Evolutionary conservation across 2,329 filamentous ascomycete genomes (phyloP).

Genomic region (Apiospora marii): DNA sequence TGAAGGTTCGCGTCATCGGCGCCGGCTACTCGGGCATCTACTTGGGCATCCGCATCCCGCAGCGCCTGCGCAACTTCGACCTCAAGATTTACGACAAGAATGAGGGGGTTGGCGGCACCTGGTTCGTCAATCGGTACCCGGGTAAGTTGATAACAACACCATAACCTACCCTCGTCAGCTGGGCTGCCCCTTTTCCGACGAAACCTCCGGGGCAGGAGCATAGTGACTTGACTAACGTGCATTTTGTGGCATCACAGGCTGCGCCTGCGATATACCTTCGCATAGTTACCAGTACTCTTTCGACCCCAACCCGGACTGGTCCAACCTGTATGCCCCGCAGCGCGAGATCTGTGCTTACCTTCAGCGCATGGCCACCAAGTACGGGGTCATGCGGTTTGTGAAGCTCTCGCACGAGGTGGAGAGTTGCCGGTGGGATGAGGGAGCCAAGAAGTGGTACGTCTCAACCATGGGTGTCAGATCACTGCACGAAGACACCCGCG

Average conservation of each 20-base stretch:
- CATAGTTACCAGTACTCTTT: conserved; percentile 65
- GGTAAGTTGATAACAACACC: conserved; percentile 31
- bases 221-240: not conserved
- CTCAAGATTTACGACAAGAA: conserved; percentile 45
- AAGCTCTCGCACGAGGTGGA: conserved; percentile 52
- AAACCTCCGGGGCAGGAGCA: not conserved
- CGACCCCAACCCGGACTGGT: conserved; percentile 63
- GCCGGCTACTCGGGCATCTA: conserved; percentile 47
- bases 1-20: conserved; percentile 46
- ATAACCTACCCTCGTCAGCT: not conserved
- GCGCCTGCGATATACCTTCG: conserved; percentile 46
- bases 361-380: conserved; percentile 54
- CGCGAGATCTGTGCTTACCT: conserved; percentile 60
- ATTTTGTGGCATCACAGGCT: conserved; percentile 32
- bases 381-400: conserved; percentile 55
- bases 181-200: not conserved
- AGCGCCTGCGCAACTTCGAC: conserved; percentile 44
- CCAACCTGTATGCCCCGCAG: conserved; percentile 56
- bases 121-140: conserved; percentile 48
- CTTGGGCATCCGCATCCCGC: conserved; percentile 44
- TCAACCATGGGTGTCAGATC: not conserved
- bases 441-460: conserved; percentile 48
- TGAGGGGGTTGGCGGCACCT: conserved; percentile 47
- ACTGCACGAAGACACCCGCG: not conserved
- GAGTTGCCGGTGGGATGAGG: conserved; percentile 50